phyloP scores from a whole-genome alignment of 179 eudicot genomes.

The Beta corolliflora region DNA sequence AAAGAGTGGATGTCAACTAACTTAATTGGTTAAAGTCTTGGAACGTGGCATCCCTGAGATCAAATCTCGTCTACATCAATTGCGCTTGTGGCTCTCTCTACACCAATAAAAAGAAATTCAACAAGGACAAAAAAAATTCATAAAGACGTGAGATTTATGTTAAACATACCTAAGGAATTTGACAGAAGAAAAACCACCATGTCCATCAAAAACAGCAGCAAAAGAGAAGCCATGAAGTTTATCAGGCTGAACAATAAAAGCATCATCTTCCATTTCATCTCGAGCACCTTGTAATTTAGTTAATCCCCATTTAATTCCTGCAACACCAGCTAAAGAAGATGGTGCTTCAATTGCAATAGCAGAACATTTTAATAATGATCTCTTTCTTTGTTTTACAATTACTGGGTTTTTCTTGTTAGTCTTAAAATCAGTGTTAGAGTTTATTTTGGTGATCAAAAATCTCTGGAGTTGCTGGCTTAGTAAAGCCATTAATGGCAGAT shows the following conservation, averaged over 20 bases:
- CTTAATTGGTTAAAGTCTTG: too few relatives aligned
- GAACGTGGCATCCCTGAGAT: too few relatives aligned
- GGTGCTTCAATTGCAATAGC: constrained; percentile 87
- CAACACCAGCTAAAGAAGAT: constrained; percentile 48
- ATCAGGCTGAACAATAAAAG: constrained; percentile 53
- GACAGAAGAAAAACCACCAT: constrained; percentile 82
- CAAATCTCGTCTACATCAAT: too few relatives aligned
- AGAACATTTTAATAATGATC: constrained; percentile 50
- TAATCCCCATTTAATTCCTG: constrained; percentile 76
- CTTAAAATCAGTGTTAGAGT: constrained; percentile 29
- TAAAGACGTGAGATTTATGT: background rate
- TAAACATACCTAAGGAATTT: constrained; percentile 61
- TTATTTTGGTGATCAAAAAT: constrained; percentile 44
- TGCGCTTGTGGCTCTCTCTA: too few relatives aligned
- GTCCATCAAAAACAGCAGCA: constrained; percentile 99
- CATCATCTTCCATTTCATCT: constrained; percentile 97
- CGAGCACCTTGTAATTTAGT: constrained; percentile 73
- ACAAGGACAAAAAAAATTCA: too few relatives aligned
- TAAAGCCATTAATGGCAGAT: constrained; percentile 55
- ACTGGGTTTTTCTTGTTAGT: constrained; percentile 37
- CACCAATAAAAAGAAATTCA: too few relatives aligned
- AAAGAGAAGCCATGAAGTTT: constrained; percentile 62
- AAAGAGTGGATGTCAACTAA: background rate
- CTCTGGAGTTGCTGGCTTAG: constrained; percentile 65
- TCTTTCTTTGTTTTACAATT: constrained; percentile 29